These are phyloP conservation scores for Trypanosomatidae sp. DNA, from an alignment of 208 protist genomes.

Conservation along the genomic window DNA sequence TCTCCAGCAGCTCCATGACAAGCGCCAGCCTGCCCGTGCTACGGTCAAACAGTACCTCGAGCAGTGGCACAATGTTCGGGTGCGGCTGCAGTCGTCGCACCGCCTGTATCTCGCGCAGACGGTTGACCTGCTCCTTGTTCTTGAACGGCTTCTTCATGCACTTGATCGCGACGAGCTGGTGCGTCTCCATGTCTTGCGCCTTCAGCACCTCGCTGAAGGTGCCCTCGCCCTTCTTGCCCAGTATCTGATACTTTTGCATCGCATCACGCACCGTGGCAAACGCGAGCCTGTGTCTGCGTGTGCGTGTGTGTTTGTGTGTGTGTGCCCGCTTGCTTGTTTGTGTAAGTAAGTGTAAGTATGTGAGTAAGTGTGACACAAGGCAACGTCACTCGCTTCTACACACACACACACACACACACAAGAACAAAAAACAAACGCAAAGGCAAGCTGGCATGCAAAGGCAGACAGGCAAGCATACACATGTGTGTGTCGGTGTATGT, in stretches of 20 bases:
- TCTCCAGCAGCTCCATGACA: conserved; percentile 97
- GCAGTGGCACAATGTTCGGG: conserved; percentile 91
- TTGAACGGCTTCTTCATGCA: conserved; percentile 95
- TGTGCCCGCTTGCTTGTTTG: too few relatives aligned
- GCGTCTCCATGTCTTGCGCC: conserved; percentile 85
- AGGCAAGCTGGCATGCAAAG: too few relatives aligned
- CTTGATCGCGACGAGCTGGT: conserved; percentile 93
- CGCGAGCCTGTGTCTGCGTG: too few relatives aligned
- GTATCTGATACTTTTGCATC: conserved; percentile 90
- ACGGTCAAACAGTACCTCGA: conserved; percentile 92
- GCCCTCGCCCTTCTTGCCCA: conserved; percentile 95
- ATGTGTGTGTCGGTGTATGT: too few relatives aligned
- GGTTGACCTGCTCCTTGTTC: conserved; percentile 90
- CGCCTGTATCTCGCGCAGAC: conserved; percentile 95
- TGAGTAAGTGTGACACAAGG: too few relatives aligned
- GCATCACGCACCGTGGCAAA: too few relatives aligned
- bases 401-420: too few relatives aligned
- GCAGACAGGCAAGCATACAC: too few relatives aligned
- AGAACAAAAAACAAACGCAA: too few relatives aligned
- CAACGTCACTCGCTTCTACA: too few relatives aligned
- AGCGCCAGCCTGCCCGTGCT: conserved; percentile 87
- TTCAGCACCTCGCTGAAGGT: conserved; percentile 97
- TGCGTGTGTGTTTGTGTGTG: too few relatives aligned
- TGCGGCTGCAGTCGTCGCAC: conserved; percentile 86
- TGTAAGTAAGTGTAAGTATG: too few relatives aligned